These are phyloP conservation scores for Kwoniella heveanensis DNA, from an alignment of 768 basidiomycete genomes.

Conservation along the genomic window DNA sequence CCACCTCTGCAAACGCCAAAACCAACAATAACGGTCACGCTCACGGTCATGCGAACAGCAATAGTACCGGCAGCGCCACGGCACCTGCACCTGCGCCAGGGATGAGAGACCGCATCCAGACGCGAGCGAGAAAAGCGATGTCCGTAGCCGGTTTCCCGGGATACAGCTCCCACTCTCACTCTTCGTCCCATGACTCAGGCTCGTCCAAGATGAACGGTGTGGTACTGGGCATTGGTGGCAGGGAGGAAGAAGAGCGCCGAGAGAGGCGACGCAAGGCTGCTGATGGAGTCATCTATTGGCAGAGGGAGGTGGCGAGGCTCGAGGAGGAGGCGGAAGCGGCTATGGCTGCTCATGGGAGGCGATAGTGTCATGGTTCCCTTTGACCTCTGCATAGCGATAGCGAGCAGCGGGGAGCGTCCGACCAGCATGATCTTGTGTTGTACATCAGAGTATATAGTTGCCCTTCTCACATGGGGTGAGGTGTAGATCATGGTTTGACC, in stretches of 20 bases:
- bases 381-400: too few relatives aligned
- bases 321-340: constrained; percentile 11
- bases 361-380: too few relatives aligned
- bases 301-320: constrained; percentile 44
- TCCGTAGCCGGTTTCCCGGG: constrained; percentile 9
- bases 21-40: background rate
- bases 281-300: constrained; percentile 51
- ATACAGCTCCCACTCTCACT: background rate
- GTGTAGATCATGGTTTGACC: too few relatives aligned
- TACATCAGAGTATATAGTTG: too few relatives aligned
- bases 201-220: constrained; percentile 18
- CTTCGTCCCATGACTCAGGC: background rate
- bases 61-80: background rate
- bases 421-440: too few relatives aligned
- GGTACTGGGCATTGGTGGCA: constrained; percentile 33
- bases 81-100: background rate
- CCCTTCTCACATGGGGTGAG: too few relatives aligned
- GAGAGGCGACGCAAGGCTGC: constrained; percentile 45
- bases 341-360: background rate
- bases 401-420: too few relatives aligned
- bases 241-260: constrained; percentile 45
- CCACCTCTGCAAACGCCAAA: background rate
- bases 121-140: constrained; percentile 26
- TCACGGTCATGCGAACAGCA: background rate
- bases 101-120: constrained; percentile 5